phyloP scores from a whole-genome alignment of 208 protist genomes.

The Leptomonas pyrrhocoris region DNA sequence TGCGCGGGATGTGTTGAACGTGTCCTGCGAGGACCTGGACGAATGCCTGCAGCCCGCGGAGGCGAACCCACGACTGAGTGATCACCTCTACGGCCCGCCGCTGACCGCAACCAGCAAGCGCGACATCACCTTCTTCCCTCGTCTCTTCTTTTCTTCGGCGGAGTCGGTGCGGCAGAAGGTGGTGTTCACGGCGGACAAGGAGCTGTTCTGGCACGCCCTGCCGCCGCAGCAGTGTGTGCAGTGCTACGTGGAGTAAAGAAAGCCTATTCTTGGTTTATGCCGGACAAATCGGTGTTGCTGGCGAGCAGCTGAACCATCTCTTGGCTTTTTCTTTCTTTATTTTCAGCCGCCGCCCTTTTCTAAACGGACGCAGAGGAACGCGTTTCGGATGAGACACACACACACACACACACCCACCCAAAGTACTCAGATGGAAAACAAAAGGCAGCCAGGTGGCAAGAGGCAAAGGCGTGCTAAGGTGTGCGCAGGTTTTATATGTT shows the following conservation, averaged over 20 bases:
- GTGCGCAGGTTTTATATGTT: no score
- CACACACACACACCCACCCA: no score
- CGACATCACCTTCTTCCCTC: conserved; percentile 49
- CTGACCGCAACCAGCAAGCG: conserved; percentile 18
- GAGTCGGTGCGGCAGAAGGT: conserved; percentile 29
- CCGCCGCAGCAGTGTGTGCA: conserved; percentile 50
- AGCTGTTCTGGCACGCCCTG: conserved; percentile 41
- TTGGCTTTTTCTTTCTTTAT: no score
- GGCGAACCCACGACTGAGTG: conserved; percentile 18
- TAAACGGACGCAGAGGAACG: no score
- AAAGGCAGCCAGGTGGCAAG: no score
- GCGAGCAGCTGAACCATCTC: background rate
- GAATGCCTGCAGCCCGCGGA: conserved; percentile 13
- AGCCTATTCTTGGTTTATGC: no score
- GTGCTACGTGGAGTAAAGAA: conserved; percentile 29
- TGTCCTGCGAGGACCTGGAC: conserved; percentile 33
- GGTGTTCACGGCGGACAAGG: conserved; percentile 14
- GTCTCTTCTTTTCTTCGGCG: conserved; percentile 40
- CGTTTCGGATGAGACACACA: no score
- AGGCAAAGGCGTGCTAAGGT: no score
- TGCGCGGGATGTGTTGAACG: conserved; percentile 45
- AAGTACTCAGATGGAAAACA: no score
- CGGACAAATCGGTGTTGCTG: no score
- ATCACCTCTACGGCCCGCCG: conserved; percentile 14
- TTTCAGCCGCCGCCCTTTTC: no score